Conservation (phyloP, 2,329 filamentous ascomycete genomes). For the Talaromyces sp. region DNA sequence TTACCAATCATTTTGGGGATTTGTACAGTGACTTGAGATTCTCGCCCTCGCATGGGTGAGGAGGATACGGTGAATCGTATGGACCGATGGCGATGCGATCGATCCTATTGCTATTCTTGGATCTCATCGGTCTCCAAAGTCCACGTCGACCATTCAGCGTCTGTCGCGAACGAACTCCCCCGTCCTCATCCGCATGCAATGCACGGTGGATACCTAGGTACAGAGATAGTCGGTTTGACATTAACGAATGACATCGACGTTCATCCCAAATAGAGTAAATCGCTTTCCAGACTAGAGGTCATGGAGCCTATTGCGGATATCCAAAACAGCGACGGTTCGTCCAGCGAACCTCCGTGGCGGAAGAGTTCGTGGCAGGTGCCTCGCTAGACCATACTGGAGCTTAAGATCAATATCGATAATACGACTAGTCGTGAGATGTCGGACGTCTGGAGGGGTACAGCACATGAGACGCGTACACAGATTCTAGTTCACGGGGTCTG, state of each 20-base stretch:
- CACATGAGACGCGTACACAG: slow-evolving; percentile 1
- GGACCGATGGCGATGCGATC: too few relatives aligned
- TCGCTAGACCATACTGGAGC: neutral
- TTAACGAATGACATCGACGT: too few relatives aligned
- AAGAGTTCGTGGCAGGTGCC: neutral
- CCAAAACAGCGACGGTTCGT: neutral
- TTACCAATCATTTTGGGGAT: neutral
- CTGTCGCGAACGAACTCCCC: neutral
- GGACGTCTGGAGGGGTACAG: slow-evolving; percentile 3
- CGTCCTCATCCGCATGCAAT: neutral
- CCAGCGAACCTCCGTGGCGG: slow-evolving; percentile 1
- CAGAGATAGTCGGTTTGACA: neutral
- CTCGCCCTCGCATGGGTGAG: too few relatives aligned
- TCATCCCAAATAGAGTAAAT: neutral
- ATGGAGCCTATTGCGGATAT: neutral
- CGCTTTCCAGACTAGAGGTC: neutral
- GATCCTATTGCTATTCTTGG: neutral
- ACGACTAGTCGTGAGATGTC: neutral
- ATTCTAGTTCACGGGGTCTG: neutral
- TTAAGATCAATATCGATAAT: neutral
- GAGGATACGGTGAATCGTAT: too few relatives aligned
- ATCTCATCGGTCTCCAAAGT: neutral
- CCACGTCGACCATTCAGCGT: neutral
- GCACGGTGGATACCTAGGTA: too few relatives aligned
- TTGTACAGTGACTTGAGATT: neutral